Percentiles rank a stretch among this genome's conserved stretches.
phyloP scores from a whole-genome alignment of 2,329 filamentous ascomycete genomes.

The Leptographium wingfieldii region DNA sequence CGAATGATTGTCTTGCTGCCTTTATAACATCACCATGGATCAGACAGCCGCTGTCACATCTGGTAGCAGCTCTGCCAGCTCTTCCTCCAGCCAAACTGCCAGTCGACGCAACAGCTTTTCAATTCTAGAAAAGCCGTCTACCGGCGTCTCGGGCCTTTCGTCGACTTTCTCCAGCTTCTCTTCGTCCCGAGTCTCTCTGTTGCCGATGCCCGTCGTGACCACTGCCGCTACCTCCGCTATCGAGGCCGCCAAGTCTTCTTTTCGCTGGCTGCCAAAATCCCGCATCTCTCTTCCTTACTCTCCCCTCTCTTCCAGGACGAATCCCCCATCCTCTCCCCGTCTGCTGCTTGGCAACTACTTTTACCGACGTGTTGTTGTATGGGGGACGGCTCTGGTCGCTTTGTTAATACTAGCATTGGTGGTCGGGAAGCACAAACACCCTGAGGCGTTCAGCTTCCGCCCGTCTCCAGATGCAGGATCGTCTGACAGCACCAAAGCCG shows the following conservation, averaged over 20 bases:
- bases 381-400: slow-evolving; percentile 26
- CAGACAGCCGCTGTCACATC: slow-evolving; percentile 3
- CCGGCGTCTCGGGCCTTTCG: slow-evolving; percentile 2
- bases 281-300: slow-evolving; percentile 8
- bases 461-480: slow-evolving; percentile 12
- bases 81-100: slow-evolving; percentile 5
- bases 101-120: slow-evolving; percentile 13
- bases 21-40: not conserved
- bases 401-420: slow-evolving; percentile 13
- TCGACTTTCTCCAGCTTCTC: slow-evolving; percentile 8
- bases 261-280: slow-evolving; percentile 8
- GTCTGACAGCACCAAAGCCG: slow-evolving; percentile 16
- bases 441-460: slow-evolving; percentile 12
- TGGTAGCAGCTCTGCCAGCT: slow-evolving; percentile 6
- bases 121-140: slow-evolving; percentile 8
- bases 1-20: not conserved
- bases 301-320: not conserved
- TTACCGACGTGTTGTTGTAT: slow-evolving; percentile 39
- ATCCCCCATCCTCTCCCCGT: not conserved
- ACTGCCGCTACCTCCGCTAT: slow-evolving; percentile 9
- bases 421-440: slow-evolving; percentile 11
- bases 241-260: slow-evolving; percentile 8
- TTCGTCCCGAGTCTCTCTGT: slow-evolving; percentile 6
- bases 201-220: slow-evolving; percentile 11
- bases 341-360: slow-evolving; percentile 35